These are phyloP conservation scores for Piloderma croceum DNA, from an alignment of 768 basidiomycete species.

Conservation along the genomic window DNA sequence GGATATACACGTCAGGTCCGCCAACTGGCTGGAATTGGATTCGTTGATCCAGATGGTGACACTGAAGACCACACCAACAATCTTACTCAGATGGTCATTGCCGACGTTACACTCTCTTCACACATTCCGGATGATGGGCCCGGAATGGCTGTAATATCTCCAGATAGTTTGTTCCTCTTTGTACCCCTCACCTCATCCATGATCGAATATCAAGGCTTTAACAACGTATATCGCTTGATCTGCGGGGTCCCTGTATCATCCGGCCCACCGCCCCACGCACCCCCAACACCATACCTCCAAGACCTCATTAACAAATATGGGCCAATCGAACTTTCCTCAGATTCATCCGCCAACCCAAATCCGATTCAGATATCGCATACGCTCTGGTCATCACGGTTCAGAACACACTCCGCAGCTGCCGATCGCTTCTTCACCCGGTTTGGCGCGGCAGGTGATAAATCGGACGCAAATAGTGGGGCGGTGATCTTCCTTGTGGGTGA, in stretches of 20 bases:
- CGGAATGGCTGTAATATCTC: constrained; percentile 18
- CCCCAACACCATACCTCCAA: constrained; percentile 39
- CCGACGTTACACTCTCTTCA: constrained; percentile 37
- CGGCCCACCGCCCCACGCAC: constrained; percentile 32
- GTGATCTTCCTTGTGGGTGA: constrained; percentile 33
- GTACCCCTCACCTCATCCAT: constrained; percentile 31
- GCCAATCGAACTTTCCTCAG: constrained; percentile 28
- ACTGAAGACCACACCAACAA: constrained; percentile 19
- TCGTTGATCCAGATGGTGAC: constrained; percentile 36
- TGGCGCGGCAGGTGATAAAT: constrained; percentile 6
- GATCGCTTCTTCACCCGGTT: constrained; percentile 32
- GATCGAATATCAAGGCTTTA: constrained; percentile 13
- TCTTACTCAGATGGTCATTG: constrained; percentile 38
- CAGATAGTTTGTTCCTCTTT: constrained; percentile 29
- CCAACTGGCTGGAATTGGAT: constrained; percentile 33
- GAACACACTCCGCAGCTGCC: constrained; percentile 39
- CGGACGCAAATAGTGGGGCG: constrained; percentile 9
- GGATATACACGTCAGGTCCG: no score
- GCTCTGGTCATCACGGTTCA: constrained; percentile 44
- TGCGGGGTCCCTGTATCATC: constrained; percentile 31
- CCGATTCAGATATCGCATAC: constrained; percentile 30
- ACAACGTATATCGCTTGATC: constrained; percentile 34
- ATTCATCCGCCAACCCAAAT: constrained; percentile 28
- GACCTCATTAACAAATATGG: constrained; percentile 36
- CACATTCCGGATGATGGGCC: constrained; percentile 20